A percentile compares a stretch with the other conserved stretches of the same genome.
phyloP scores from a whole-genome alignment of 139 green algal species.

The Asterochloris erici region DNA sequence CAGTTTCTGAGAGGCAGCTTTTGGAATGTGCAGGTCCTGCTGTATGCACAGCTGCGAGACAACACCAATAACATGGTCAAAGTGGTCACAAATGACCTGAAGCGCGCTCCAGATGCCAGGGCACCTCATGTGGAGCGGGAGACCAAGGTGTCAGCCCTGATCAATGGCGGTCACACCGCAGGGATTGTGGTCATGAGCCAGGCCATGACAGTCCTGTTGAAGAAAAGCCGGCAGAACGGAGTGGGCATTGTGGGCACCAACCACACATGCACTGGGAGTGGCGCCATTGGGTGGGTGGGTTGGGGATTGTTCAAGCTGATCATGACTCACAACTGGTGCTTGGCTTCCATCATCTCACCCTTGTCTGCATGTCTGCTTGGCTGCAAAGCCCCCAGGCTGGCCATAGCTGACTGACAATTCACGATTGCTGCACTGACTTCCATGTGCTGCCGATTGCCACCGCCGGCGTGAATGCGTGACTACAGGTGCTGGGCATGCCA shows the following conservation, averaged over 20 bases:
- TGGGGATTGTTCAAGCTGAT: background rate
- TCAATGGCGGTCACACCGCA: slow-evolving; percentile 59
- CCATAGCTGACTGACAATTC: too few species aligned
- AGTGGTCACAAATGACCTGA: slow-evolving; percentile 64
- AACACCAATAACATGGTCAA: slow-evolving; percentile 86
- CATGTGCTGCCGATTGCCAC: too few species aligned
- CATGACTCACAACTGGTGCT: too few species aligned
- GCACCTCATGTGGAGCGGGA: background rate
- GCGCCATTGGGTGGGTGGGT: slow-evolving; percentile 54
- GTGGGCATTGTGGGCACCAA: slow-evolving; percentile 72
- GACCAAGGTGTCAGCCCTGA: slow-evolving; percentile 42
- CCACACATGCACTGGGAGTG: slow-evolving; percentile 64
- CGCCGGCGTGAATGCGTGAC: too few species aligned
- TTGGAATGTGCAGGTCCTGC: slow-evolving; percentile 54
- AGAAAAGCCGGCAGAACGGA: slow-evolving; percentile 44
- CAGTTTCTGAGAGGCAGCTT: background rate
- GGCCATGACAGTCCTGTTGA: slow-evolving; percentile 2
- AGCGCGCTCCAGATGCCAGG: slow-evolving; percentile 19
- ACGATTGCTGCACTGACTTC: too few species aligned
- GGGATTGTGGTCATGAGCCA: slow-evolving; percentile 66
- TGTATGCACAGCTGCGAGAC: slow-evolving; percentile 75
- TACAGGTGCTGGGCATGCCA: too few species aligned
- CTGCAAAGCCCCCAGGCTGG: too few species aligned
- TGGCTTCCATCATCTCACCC: too few species aligned
- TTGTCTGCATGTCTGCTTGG: too few species aligned